A percentile compares a stretch with the other conserved stretches of the same genome.
These are phyloP conservation scores for Trichophyton verrucosum DNA, from an alignment of 2,329 filamentous ascomycete species.

Conservation along the genomic window DNA sequence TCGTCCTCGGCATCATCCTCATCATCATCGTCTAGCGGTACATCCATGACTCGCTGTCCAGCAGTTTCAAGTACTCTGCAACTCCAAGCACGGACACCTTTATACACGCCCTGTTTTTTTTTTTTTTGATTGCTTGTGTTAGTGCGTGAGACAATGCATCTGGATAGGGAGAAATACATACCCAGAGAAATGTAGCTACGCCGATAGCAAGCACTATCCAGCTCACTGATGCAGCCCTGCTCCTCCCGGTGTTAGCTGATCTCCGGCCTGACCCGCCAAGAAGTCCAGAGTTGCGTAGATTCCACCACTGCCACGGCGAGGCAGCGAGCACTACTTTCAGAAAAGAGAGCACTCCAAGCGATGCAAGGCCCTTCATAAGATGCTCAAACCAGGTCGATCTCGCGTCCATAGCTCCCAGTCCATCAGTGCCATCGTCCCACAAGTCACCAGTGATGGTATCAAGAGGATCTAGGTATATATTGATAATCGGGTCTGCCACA, in stretches of 20 bases:
- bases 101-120: slow-evolving; percentile 57
- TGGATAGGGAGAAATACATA: slow-evolving; percentile 33
- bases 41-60: slow-evolving; percentile 70
- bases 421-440: slow-evolving; percentile 28
- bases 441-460: slow-evolving; percentile 41
- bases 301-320: slow-evolving; percentile 65
- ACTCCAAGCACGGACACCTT: slow-evolving; percentile 62
- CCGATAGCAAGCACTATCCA: slow-evolving; percentile 71
- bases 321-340: slow-evolving; percentile 65
- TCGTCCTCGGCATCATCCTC: slow-evolving; percentile 43
- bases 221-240: slow-evolving; percentile 65
- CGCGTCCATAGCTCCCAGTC: slow-evolving; percentile 28
- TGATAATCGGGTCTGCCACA: slow-evolving; percentile 82
- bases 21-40: slow-evolving; percentile 43
- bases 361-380: slow-evolving; percentile 81
- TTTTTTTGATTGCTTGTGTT: neutral
- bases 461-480: slow-evolving; percentile 70
- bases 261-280: slow-evolving; percentile 37
- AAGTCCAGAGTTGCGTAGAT: slow-evolving; percentile 51
- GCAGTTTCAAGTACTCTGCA: slow-evolving; percentile 60
- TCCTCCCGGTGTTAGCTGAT: slow-evolving; percentile 55
- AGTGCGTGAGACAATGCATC: neutral
- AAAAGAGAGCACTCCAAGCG: slow-evolving; percentile 74
- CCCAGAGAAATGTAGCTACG: slow-evolving; percentile 62
- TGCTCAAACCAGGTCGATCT: slow-evolving; percentile 62